These are phyloP conservation scores for Paracoccidioides lutzii DNA, from an alignment of 2,329 filamentous ascomycete species.

Conservation along the genomic window DNA sequence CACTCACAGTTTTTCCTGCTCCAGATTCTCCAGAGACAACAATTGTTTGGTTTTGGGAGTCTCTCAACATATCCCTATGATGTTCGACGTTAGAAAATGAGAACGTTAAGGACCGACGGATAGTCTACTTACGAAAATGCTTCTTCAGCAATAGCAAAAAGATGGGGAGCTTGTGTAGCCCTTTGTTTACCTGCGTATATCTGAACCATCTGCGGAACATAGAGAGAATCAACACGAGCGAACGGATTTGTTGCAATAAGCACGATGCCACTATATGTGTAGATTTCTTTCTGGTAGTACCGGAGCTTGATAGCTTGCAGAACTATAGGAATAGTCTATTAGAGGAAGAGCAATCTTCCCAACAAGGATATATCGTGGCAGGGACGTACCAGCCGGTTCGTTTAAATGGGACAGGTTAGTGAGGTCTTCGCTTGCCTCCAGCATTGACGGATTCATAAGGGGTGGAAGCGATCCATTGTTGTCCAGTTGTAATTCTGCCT, in stretches of 20 bases:
- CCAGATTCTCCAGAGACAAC: conserved; percentile 99
- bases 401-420: conserved; percentile 97
- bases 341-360: conserved; percentile 8
- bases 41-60: conserved; percentile 91
- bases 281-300: conserved; percentile 97
- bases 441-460: conserved; percentile 94
- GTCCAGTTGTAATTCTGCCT: conserved; percentile 62
- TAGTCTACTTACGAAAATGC: conserved; percentile 66
- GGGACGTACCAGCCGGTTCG: conserved; percentile 73
- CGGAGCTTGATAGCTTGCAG: conserved; percentile 94
- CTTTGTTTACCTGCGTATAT: conserved; percentile 95
- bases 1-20: conserved; percentile 97
- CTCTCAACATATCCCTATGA: conserved; percentile 83
- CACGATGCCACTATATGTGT: conserved; percentile 98
- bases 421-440: conserved; percentile 95
- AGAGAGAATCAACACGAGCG: conserved; percentile 90
- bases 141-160: conserved; percentile 98
- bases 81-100: conserved; percentile 1
- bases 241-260: conserved; percentile 98
- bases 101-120: neutral
- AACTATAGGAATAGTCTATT: conserved; percentile 44
- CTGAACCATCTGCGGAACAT: conserved; percentile 99
- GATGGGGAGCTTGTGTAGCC: conserved; percentile 89
- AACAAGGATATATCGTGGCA: conserved; percentile 7
- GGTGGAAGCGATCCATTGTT: conserved; percentile 72